Conservation (phyloP, 257 asterid species). For the Plantago ovata region DNA sequence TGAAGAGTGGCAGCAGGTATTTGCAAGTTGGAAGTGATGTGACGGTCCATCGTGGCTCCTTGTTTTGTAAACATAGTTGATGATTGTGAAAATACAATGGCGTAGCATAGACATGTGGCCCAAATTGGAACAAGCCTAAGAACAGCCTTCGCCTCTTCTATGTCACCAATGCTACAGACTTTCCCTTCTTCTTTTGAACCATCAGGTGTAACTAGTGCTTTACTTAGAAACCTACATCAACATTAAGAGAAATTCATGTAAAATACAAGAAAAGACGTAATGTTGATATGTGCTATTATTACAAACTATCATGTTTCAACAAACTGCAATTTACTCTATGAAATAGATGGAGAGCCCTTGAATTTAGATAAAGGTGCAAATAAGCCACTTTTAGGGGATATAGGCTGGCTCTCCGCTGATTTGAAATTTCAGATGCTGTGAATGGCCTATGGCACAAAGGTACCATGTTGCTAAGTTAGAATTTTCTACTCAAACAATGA, state of each 20-base stretch:
- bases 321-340: not conserved
- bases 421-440: too few species aligned
- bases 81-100: conserved; percentile 41
- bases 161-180: conserved; percentile 30
- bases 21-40: conserved; percentile 33
- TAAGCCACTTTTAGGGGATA: not conserved
- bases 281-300: too few species aligned
- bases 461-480: too few species aligned
- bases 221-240: conserved; percentile 45
- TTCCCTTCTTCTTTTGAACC: conserved; percentile 25
- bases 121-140: conserved; percentile 59
- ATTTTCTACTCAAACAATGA: too few species aligned
- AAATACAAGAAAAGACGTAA: not conserved
- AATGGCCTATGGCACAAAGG: too few species aligned
- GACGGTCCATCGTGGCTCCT: conserved; percentile 58
- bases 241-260: not conserved
- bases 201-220: conserved; percentile 37
- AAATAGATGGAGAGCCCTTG: not conserved
- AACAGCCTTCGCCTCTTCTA: conserved; percentile 51
- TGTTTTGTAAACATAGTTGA: conserved; percentile 59
- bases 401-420: not conserved
- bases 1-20: conserved; percentile 61
- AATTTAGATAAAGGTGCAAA: not conserved
- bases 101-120: conserved; percentile 44
- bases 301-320: not conserved